Base-by-base conservation (phyloP, 1,284 basidiomycete genomes). In the Tetrapyrgos nigripes region DNA sequence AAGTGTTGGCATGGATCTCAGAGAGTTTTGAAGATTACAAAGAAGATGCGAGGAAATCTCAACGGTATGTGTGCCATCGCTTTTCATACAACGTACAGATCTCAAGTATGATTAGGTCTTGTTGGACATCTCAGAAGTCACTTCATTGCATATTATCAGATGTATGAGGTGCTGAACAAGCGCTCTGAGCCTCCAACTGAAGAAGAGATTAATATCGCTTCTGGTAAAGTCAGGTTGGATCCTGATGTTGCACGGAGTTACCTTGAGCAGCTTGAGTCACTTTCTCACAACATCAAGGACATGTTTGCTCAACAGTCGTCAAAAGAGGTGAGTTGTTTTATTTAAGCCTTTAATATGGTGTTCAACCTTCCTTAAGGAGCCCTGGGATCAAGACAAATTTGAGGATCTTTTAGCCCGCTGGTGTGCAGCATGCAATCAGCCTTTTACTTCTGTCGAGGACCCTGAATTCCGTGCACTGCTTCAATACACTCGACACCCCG, bases 371-470 rank as follows among this genome's bases (percentile, higher is more conserved):
- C 13, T 23, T 17, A 48, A 56, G 54, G 54, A 27, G 9, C 47
- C 54, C 11, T 56, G 54, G 54, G 46, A 56, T 50, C 54, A 56
- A 50, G 28, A 37, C 19, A 33, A 47, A 17, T 56, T 56, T 50
- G 54, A 50, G 24, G 28, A 47, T 24, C 9, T 6, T 9, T 27
- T 48, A 4, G 46, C 46, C 13, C 26, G 40, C 17, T 56, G 54
- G 47, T 24, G 48, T 19, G 54, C 40, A n/a, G 46, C 54, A 19
- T 56, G 54, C 26, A 33, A 56, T 40, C 54, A 56, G 28, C 54
- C 54, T 3, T 56, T 56, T 19, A 27, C 44, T n/a, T 27, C 44
- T 28, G 46, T 56, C 27, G 40, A 50, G 10, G 26, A 43, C n/a
- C 46, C 21, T 13, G 47, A 50, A 24, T 56, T 56, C 26, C 23